Evolutionary conservation across 495 filamentous ascomycete genomes (phyloP), one percentile per base, ranked within the genome.

Genomic region (Neurospora sp.): DNA sequence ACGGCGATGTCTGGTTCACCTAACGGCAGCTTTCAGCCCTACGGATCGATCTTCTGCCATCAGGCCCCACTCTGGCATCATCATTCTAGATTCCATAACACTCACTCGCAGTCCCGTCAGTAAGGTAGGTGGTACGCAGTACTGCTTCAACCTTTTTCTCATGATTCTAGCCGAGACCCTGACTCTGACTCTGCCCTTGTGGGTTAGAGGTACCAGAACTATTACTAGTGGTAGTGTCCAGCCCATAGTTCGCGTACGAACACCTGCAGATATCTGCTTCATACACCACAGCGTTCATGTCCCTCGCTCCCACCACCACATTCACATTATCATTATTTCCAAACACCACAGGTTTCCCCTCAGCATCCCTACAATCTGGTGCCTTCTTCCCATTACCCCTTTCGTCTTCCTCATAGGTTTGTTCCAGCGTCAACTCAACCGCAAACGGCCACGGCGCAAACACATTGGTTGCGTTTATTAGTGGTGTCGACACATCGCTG

Each of bases 381-480:
- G 82, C 79, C 18, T 76, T 81, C 16, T 75, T 40, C 0, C 83
- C 86, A 18, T 35, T 66, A 0, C 27, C 54, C 27, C 54, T 66
- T 6, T 37, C 54, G 27, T 83, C 82, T 2, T 71, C 78, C 38
- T 18, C 54, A 35, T 66, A 66, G 1, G 54, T 18, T 12, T 83
- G 75, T 9, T 77, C 74, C 74, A 89, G 83, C 73, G 79, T 80
- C 10, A 89, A 78, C 69, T 83, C 82, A 11, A 87, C 83, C 1
- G 78, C 83, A 75, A 81, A 89, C 62, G 83, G 84, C 88, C 86
- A 90, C 0, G 77, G 70, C 70, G 69, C 44, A 72, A 77, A 85
- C 5, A 59, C 42, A 16, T 70, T 69, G 16, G 72, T 79, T 23
- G 70, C 73, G 11, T 72, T 72, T 16, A 71, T 71, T n/a, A 71